phyloP scores from a whole-genome alignment of 2,329 filamentous ascomycete species.

The Westerdykella sp. region DNA sequence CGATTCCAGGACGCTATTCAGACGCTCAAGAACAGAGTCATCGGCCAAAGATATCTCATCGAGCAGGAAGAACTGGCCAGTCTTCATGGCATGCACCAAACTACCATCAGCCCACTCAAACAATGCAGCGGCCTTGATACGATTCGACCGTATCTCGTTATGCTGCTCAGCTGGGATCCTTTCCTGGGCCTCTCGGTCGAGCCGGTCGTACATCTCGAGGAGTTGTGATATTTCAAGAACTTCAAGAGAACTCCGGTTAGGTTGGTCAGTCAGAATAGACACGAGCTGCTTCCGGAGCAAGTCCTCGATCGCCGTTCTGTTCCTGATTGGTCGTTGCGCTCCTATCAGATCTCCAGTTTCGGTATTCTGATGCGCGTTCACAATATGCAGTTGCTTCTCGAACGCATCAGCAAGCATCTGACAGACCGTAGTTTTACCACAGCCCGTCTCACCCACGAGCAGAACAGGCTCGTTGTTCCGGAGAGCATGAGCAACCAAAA shows the following conservation, averaged over 20 bases:
- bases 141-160: constrained; percentile 40
- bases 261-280: constrained; percentile 20
- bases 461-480: constrained; percentile 89
- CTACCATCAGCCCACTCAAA: constrained; percentile 97
- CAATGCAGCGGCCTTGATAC: constrained; percentile 68
- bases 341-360: constrained; percentile 97
- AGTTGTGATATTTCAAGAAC: constrained; percentile 47
- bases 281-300: constrained; percentile 58
- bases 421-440: constrained; percentile 94
- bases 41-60: constrained; percentile 98
- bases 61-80: constrained; percentile 82
- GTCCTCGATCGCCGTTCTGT: constrained; percentile 67
- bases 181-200: constrained; percentile 43
- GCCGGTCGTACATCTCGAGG: constrained; percentile 53
- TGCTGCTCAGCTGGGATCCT: constrained; percentile 42
- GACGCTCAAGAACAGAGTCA: constrained; percentile 88
- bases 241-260: constrained; percentile 7
- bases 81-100: constrained; percentile 87
- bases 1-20: constrained; percentile 94
- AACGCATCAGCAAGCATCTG: constrained; percentile 83
- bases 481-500: constrained; percentile 80
- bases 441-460: constrained; percentile 92
- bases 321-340: constrained; percentile 84
- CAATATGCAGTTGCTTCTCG: constrained; percentile 69
- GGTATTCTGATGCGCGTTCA: constrained; percentile 97